Percentiles rank a stretch among this genome's conserved stretches.
These are phyloP conservation scores for Naganishia onofrii DNA, from an alignment of 768 basidiomycete genomes.

Conservation along the genomic window DNA sequence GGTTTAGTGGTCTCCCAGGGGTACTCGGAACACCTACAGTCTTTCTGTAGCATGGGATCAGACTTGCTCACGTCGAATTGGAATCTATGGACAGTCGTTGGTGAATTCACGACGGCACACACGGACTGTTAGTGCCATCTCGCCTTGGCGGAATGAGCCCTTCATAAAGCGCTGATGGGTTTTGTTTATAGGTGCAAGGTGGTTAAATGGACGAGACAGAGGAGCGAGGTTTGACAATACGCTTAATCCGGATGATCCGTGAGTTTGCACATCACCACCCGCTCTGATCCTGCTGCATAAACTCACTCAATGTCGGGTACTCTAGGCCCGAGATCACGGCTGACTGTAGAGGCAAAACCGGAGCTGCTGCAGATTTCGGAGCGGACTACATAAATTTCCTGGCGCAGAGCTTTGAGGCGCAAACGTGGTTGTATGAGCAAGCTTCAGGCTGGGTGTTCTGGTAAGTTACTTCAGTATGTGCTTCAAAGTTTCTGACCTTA, in stretches of 20 bases:
- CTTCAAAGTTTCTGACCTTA: neutral
- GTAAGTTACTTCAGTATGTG: neutral
- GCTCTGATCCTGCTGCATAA: neutral
- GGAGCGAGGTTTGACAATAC: slow-evolving; percentile 64
- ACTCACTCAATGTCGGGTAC: neutral
- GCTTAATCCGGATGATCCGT: slow-evolving; percentile 28
- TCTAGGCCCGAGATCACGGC: slow-evolving; percentile 67
- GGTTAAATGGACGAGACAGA: slow-evolving; percentile 76
- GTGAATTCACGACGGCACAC: slow-evolving; percentile 75
- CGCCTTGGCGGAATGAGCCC: too few relatives aligned
- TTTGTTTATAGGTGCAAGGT: slow-evolving; percentile 57
- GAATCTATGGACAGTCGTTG: slow-evolving; percentile 78
- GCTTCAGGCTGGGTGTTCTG: slow-evolving; percentile 72
- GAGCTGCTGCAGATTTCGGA: slow-evolving; percentile 62
- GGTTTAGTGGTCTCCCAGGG: slow-evolving; percentile 37
- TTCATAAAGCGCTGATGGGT: too few relatives aligned
- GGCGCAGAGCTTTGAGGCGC: slow-evolving; percentile 72
- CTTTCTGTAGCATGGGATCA: slow-evolving; percentile 39
- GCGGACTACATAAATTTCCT: slow-evolving; percentile 58
- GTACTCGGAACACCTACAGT: slow-evolving; percentile 42
- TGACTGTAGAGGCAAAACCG: slow-evolving; percentile 70
- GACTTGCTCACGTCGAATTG: slow-evolving; percentile 45
- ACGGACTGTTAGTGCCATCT: slow-evolving; percentile 60
- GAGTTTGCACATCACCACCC: neutral
- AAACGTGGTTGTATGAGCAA: slow-evolving; percentile 69